Evolutionary conservation across 805 yeast genomes (phyloP), one percentile per base, ranked within the genome.

Genomic region (Huiozyma sinensis): DNA sequence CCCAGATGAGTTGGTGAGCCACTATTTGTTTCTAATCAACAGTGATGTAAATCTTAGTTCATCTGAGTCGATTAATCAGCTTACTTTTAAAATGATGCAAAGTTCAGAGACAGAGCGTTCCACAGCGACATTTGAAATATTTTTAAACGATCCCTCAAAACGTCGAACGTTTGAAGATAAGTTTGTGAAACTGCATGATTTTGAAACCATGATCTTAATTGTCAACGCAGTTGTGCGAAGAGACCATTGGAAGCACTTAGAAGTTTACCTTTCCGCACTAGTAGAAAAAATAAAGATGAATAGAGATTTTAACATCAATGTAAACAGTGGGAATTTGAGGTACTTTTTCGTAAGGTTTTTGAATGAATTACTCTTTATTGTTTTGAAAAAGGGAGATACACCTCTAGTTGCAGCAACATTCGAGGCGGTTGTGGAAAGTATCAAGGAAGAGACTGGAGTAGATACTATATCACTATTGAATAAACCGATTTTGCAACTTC

Each of bases 51-150:
- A 36, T 17, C 47, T 59, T 7, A 49, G 55, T 6, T 42, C 56
- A 6, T 51, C 50, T 5, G 33, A 11, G 8, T 30, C 46, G 31
- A 44, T 48, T 11, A 41, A 48, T 36, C 44, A 36, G 6, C 45
- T 58, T 6, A 43, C 44, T 7, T 37, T 36, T 24, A 47, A 52
- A 28, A 34, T 61, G 35, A 42, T 62, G 41, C 29, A 52, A 53
- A 27, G 63, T 4, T 55, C 63, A 6, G 55, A 58, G 38, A 41
- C 53, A 32, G 64, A 61, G 29, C 39, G 42, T 11, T 54, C 54
- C 41, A 39, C 59, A 28, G 61, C 51, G 1, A 53, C 63, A 2
- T 57, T 61, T 39, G 58, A 57, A 41, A 39, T 49, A 24, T 61
- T 57, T 40, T 32, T 58, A 9, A 44, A 51, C 30, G 42, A 50